Conservation (phyloP, 352 stramenopile species). For the Elongisporangium prolatum region DNA sequence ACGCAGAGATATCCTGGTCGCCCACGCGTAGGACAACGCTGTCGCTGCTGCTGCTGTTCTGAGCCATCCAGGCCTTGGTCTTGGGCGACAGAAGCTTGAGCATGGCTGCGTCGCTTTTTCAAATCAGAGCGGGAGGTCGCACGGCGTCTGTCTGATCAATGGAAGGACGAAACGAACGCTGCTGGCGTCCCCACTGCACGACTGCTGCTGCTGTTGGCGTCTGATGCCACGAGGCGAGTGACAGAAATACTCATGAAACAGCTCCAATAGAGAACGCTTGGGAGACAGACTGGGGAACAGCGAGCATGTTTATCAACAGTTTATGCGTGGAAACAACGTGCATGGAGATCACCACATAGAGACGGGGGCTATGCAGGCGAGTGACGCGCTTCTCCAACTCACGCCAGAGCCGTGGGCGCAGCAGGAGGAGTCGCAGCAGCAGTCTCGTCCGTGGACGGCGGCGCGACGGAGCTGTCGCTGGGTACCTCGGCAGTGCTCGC, state of each 20-base stretch:
- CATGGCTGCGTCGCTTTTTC: not conserved
- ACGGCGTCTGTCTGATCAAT: not conserved
- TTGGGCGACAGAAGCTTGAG: not conserved
- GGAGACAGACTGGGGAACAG: not conserved
- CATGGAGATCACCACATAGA: not conserved
- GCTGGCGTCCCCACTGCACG: not conserved
- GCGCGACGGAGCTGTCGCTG: not conserved
- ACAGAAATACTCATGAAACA: not conserved
- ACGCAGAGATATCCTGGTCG: slow-evolving; percentile 5
- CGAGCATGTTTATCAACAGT: not conserved
- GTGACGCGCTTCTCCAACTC: not conserved
- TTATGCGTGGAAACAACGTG: not conserved
- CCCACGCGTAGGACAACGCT: not conserved
- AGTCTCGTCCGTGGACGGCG: not conserved
- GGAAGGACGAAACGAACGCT: not conserved
- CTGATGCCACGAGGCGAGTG: not conserved
- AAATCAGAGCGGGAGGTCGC: not conserved
- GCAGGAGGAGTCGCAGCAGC: too few species aligned
- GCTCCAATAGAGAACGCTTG: not conserved
- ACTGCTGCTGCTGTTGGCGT: not conserved
- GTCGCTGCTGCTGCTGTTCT: slow-evolving; percentile 1
- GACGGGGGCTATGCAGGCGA: not conserved
- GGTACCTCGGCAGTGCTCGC: not conserved
- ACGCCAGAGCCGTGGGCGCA: not conserved
- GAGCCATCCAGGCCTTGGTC: not conserved